phyloP scores from a whole-genome alignment of 768 basidiomycete species.

The Pisolithus albus region DNA sequence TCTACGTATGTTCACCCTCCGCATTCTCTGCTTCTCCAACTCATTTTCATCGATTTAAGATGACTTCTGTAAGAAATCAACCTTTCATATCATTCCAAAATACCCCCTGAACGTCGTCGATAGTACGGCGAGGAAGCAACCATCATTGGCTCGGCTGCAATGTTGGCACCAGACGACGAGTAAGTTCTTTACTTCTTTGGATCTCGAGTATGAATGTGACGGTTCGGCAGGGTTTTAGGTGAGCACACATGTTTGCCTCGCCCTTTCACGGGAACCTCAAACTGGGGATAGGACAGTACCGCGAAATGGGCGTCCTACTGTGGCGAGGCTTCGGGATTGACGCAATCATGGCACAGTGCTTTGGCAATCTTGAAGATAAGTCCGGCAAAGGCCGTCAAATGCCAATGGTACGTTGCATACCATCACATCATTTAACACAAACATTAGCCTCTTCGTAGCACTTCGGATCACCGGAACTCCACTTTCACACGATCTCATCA shows the following conservation, averaged over 20 bases:
- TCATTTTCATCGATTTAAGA: slow-evolving; percentile 36
- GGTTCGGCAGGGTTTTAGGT: slow-evolving; percentile 61
- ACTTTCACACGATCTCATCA: slow-evolving; percentile 93
- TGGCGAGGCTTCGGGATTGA: slow-evolving; percentile 82
- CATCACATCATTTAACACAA: background rate
- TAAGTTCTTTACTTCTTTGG: slow-evolving; percentile 32
- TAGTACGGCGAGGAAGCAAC: slow-evolving; percentile 90
- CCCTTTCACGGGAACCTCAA: background rate
- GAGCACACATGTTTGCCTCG: slow-evolving; percentile 8
- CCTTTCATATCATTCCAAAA: background rate
- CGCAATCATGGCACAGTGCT: slow-evolving; percentile 85
- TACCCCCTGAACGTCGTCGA: slow-evolving; percentile 3
- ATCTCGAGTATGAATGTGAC: slow-evolving; percentile 6
- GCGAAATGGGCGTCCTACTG: slow-evolving; percentile 84
- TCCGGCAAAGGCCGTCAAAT: slow-evolving; percentile 86
- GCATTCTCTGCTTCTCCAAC: slow-evolving; percentile 1
- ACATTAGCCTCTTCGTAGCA: slow-evolving; percentile 41
- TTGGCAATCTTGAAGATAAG: slow-evolving; percentile 76
- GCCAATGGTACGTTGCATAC: slow-evolving; percentile 62
- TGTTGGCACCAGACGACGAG: slow-evolving; percentile 79
- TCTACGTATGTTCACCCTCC: slow-evolving; percentile 54
- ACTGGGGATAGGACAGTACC: slow-evolving; percentile 67
- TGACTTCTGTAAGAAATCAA: slow-evolving; percentile 63
- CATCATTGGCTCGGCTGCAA: slow-evolving; percentile 84
- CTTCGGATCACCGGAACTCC: slow-evolving; percentile 75